A percentile compares a stretch with the other conserved stretches of the same genome.
Conservation (phyloP, 2,329 filamentous ascomycete species). For the Metarhizium rileyi region DNA sequence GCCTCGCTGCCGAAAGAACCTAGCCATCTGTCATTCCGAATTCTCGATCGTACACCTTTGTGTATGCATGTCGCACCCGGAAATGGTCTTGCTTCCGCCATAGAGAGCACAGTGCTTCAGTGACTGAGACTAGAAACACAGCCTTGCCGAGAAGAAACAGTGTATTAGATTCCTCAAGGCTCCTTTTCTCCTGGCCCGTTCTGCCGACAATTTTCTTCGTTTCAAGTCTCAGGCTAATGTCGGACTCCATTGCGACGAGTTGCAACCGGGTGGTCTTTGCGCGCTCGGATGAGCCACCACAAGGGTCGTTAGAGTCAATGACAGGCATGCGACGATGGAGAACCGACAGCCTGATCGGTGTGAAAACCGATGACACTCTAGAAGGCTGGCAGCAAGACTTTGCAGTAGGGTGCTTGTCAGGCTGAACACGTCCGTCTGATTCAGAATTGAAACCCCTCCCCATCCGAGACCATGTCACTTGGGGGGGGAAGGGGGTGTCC, state of each 20-base stretch:
- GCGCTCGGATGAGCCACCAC: not conserved
- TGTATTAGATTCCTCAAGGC: not conserved
- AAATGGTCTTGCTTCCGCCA: not conserved
- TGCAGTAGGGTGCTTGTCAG: not conserved
- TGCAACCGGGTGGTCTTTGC: not conserved
- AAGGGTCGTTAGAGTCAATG: not conserved
- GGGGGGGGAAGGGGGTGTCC: not conserved
- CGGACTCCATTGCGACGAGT: not conserved
- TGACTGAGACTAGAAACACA: not conserved
- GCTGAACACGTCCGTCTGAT: not conserved
- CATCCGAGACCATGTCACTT: not conserved
- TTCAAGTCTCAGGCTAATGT: not conserved
- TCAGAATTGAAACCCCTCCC: not conserved
- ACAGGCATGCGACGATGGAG: not conserved
- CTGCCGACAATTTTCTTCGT: not conserved
- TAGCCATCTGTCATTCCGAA: not conserved
- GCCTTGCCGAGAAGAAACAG: not conserved
- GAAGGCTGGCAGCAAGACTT: not conserved
- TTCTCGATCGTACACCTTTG: not conserved
- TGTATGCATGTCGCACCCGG: not conserved
- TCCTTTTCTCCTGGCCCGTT: not conserved
- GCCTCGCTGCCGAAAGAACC: not conserved
- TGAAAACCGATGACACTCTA: not conserved
- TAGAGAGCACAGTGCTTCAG: not conserved
- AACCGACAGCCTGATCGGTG: not conserved